Percentiles rank a stretch among this genome's conserved stretches.
Conservation (phyloP, 139 green algal genomes). For the Marvania coccoides region DNA sequence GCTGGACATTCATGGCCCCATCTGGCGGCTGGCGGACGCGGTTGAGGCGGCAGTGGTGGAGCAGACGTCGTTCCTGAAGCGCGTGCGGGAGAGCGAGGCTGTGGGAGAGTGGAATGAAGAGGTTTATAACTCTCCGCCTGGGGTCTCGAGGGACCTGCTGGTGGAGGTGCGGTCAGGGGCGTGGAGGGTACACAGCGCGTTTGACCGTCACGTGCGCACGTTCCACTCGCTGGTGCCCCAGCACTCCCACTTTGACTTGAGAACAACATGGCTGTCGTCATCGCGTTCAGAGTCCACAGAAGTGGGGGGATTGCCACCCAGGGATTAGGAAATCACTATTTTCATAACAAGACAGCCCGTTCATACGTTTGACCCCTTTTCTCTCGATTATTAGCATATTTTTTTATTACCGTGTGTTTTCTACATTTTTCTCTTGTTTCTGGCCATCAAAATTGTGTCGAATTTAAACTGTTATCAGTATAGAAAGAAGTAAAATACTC, state of each 20-base stretch:
- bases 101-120: conserved; percentile 35
- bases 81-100: conserved; percentile 23
- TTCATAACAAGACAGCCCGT: no score
- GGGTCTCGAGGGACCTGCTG: conserved; percentile 16
- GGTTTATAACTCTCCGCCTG: conserved; percentile 6
- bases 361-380: no score
- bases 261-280: conserved; percentile 9
- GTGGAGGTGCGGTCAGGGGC: conserved; percentile 28
- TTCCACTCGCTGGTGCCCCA: conserved; percentile 55
- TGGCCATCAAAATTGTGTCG: no score
- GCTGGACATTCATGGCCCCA: conserved; percentile 14
- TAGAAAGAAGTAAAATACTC: no score
- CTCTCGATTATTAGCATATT: no score
- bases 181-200: conserved; percentile 36
- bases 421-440: no score
- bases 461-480: no score
- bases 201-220: conserved; percentile 32
- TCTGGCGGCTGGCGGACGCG: background rate
- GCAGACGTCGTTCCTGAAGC: conserved; percentile 4
- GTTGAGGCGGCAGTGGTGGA: conserved; percentile 25
- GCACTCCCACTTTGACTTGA: conserved; percentile 9
- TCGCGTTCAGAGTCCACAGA: no score
- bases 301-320: no score
- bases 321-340: no score
- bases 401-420: no score